These are phyloP conservation scores for Tuber brumale DNA, from an alignment of 495 filamentous ascomycete genomes.

Conservation along the genomic window DNA sequence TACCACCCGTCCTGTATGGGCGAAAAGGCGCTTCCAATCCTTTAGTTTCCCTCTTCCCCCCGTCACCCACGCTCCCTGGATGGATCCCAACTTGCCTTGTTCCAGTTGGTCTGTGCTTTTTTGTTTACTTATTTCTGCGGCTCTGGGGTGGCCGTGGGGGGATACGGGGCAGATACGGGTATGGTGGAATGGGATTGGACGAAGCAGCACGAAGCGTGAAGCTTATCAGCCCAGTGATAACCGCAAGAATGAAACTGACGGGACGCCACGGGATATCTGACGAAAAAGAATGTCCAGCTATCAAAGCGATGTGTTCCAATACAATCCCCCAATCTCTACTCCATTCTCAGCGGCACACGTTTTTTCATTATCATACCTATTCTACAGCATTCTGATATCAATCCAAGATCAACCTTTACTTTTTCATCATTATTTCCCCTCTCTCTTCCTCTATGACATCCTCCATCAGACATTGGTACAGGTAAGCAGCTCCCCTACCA, in stretches of 20 bases:
- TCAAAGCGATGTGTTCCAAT: slow-evolving; percentile 4
- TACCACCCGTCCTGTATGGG: neutral
- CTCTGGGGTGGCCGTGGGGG: neutral
- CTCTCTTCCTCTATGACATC: neutral
- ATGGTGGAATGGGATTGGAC: neutral
- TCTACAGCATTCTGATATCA: neutral
- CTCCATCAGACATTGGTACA: slow-evolving; percentile 2
- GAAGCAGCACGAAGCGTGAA: neutral
- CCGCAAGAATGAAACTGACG: neutral
- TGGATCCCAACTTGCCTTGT: neutral
- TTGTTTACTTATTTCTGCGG: neutral
- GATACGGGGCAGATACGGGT: neutral
- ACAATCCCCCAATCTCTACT: slow-evolving; percentile 1
- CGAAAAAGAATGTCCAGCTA: neutral
- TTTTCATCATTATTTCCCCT: neutral
- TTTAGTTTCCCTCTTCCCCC: neutral
- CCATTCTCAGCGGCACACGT: slow-evolving; percentile 2
- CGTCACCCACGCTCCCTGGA: neutral
- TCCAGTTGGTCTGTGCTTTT: neutral
- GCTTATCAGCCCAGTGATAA: slow-evolving; percentile 4
- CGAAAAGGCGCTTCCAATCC: neutral
- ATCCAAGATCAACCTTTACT: neutral
- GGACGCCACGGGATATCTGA: neutral
- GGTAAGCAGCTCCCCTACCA: neutral
- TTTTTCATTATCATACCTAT: neutral